Evolutionary conservation across 768 basidiomycete genomes (phyloP).

Genomic region (Psilocybe azurescens): DNA sequence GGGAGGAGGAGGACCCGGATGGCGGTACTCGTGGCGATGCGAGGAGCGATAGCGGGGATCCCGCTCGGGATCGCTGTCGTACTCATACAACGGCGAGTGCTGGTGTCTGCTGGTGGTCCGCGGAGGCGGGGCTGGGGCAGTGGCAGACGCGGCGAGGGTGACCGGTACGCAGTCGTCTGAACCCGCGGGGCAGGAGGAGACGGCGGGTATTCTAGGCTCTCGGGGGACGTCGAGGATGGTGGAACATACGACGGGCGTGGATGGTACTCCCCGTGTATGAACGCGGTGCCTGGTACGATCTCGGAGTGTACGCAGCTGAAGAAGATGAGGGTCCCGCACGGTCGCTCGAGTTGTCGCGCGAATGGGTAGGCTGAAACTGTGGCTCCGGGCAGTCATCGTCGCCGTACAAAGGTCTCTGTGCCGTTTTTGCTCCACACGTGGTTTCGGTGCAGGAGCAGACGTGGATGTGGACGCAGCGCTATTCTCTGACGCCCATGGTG

Average conservation of each 20-base stretch:
- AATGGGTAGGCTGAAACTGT: neutral
- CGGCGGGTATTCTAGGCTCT: neutral
- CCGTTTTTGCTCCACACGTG: neutral
- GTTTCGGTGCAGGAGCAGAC: neutral
- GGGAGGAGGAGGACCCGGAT: neutral
- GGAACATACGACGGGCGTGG: neutral
- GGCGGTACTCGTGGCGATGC: neutral
- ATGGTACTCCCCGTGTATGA: neutral
- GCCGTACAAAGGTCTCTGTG: no score
- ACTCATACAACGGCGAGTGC: neutral
- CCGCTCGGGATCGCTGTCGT: constrained; percentile 3
- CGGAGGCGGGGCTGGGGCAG: no score
- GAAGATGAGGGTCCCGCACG: no score
- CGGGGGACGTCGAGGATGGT: neutral
- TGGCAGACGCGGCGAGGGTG: neutral
- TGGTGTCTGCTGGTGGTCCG: neutral
- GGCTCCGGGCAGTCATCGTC: neutral
- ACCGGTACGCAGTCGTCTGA: neutral
- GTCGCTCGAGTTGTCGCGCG: neutral
- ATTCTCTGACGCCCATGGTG: constrained; percentile 21
- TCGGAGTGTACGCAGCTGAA: neutral
- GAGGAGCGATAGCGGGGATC: neutral
- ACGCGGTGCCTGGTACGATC: neutral
- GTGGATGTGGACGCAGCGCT: no score
- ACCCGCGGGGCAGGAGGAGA: neutral